Evolutionary conservation across 2,329 filamentous ascomycete species (phyloP), one percentile per base, ranked within the genome.

Genomic region (Phoma herbarum): DNA sequence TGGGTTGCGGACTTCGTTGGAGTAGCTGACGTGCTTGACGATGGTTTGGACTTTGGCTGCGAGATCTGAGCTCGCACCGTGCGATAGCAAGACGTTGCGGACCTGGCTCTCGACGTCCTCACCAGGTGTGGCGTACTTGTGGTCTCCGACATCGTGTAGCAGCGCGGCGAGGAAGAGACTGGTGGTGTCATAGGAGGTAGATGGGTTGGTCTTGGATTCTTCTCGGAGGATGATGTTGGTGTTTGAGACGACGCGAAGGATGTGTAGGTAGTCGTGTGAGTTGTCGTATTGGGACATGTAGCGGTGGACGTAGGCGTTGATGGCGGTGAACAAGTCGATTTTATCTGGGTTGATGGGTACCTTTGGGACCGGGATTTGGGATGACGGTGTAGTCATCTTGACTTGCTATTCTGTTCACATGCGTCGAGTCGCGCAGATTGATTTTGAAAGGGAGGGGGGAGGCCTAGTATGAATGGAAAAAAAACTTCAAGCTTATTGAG

Each of bases 181-280:
- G 11, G 81, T 79, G 4, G 78, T 79, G 73, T 91, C 83, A 68
- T 83, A 83, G 26, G 63, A 33, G 1, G 31, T 8, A 2, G 55
- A 43, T 1, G 77, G 72, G 42, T 77, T 66, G 68, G 74, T 49
- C 56, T 66, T 53, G 71, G 70, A 77, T 52, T 88, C 84, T 39
- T 77, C 75, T 47, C 81, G 71, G 57, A 90, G 82, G 62, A 93
- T 89, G 65, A 84, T 80, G 44, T 86, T 86, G 7, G 92, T 86
- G 33, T 95, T 85, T n/a, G 85, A 83, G 22, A 93, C 80, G 22
- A 97, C 93, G 52, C 93, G 89, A 62, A 87, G 81, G 70, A 97
- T 91, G 77, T 97, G 93, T 56, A 86, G 82, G 81, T 91, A 96
- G 80, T 96, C 92, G 80, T 97, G 93, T 2, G 92, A 96, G 50